A percentile compares a stretch with the other conserved stretches of the same genome.
Evolutionary conservation across 352 stramenopile species (phyloP).

Genomic region (Phytophthora pluvialis): DNA sequence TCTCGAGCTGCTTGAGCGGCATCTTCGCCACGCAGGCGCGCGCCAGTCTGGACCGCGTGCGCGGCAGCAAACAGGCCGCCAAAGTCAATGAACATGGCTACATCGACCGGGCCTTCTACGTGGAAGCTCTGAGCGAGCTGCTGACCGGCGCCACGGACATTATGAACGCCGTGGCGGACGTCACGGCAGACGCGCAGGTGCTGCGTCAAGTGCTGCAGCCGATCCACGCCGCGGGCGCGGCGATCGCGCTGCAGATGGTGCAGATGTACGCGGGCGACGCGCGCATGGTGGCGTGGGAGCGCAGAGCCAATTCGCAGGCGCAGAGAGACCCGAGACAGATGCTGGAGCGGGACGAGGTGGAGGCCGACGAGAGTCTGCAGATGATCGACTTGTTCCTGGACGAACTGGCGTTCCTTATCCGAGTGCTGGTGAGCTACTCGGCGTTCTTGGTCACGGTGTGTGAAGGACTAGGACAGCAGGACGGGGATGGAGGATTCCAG

Average conservation of each 20-base stretch:
- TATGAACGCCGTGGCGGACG: conserved; percentile 82
- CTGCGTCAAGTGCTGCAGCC: conserved; percentile 56
- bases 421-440: conserved; percentile 73
- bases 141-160: conserved; percentile 76
- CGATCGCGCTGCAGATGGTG: conserved; percentile 69
- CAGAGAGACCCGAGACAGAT: conserved; percentile 41
- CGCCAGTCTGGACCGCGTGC: conserved; percentile 60
- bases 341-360: conserved; percentile 37
- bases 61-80: conserved; percentile 54
- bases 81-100: conserved; percentile 83
- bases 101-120: conserved; percentile 85
- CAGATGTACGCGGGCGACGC: conserved; percentile 78
- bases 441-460: conserved; percentile 63
- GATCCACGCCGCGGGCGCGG: conserved; percentile 63
- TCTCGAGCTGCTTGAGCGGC: conserved; percentile 51
- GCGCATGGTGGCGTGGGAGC: conserved; percentile 80
- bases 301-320: conserved; percentile 64
- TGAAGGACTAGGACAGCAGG: conserved; percentile 49
- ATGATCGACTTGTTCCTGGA: conserved; percentile 89
- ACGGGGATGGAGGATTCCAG: conserved; percentile 43
- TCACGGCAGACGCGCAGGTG: conserved; percentile 44
- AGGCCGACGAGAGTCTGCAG: conserved; percentile 86
- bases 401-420: conserved; percentile 79
- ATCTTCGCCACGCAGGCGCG: conserved; percentile 66
- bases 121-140: conserved; percentile 74